Base-by-base conservation (phyloP, 805 yeast genomes). In the Pichia eremophila region DNA sequence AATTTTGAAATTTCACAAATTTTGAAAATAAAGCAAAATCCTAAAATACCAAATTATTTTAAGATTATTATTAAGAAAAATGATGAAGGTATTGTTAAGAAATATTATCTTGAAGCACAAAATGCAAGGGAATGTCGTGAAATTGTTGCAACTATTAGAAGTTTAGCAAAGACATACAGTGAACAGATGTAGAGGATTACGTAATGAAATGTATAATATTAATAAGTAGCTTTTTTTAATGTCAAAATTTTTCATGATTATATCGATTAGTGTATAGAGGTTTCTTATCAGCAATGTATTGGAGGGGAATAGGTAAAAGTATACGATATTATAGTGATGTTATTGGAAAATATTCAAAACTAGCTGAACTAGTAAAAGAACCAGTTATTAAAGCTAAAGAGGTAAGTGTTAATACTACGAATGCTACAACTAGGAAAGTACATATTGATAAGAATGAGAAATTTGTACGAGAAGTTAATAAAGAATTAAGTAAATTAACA, bases 1-100 rank as follows among this genome's bases (percentile, higher is more conserved):
- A 83, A 95, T 0, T 87, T 91, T 62, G 95, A 89, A 58, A 78
- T 89, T 10, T 77, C 85, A 18, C 95, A 86, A 58, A 79, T 91
- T 25, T 63, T 78, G 17, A 78, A 80, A 48, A 74, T 86, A 51
- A 89, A 89, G 58, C 93, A 83, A 60, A 83, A 88, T 44, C 71
- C 76, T 37, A 84, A 87, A 56, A 78, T 82, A 19, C 88, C 91
- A 0, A 74, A 76, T 15, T 84, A 86, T 56, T 87, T 91, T 68
- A 90, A 90, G 62, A 78, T 91, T 8, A 81, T 86, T 15, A 81
- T 89, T 8, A 73, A 74, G 63, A 85, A 85, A 56, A 68, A 79
- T 0, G 48, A 49, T 10, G 60, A 57, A 34, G 74, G 74, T 2
- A 83, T 85, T 3, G 77, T 83, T 32, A 89, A 90, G 62, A 78